These are phyloP conservation scores for Botrytis hyacinthi DNA, from an alignment of 2,329 filamentous ascomycete genomes.

Conservation along the genomic window DNA sequence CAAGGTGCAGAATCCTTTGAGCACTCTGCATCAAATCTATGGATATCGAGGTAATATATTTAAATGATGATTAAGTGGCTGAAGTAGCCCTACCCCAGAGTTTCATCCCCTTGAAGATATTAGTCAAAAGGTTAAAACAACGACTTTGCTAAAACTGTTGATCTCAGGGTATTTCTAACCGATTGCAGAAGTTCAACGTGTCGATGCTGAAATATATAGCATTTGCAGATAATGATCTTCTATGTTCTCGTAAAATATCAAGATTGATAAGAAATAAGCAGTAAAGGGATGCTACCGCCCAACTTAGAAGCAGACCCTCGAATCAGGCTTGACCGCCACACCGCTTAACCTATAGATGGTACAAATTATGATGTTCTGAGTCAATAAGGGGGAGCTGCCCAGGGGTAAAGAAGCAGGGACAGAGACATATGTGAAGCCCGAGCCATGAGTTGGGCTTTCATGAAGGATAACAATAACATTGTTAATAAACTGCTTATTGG, in stretches of 20 bases:
- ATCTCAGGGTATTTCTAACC: not conserved
- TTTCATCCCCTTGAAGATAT: not conserved
- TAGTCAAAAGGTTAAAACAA: not conserved
- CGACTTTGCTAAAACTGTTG: not conserved
- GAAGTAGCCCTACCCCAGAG: not conserved
- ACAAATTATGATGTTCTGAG: not conserved
- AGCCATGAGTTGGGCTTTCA: not conserved
- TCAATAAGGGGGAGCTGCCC: not conserved
- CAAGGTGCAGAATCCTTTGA: not conserved
- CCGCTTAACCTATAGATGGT: not conserved
- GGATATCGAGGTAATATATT: not conserved
- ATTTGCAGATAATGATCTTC: not conserved
- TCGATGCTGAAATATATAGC: not conserved
- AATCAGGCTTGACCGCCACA: constrained; percentile 1
- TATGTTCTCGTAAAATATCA: not conserved
- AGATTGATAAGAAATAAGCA: not conserved
- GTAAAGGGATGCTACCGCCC: not conserved
- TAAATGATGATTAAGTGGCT: not conserved
- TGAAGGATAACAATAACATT: not conserved
- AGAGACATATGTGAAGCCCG: not conserved
- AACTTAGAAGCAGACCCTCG: not conserved
- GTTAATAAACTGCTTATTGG: not conserved
- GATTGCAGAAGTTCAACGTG: not conserved
- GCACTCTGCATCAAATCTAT: not conserved
- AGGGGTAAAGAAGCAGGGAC: not conserved